Evolutionary conservation across 1,139 yeast species (phyloP).

Genomic region (Hyphopichia fennica): DNA sequence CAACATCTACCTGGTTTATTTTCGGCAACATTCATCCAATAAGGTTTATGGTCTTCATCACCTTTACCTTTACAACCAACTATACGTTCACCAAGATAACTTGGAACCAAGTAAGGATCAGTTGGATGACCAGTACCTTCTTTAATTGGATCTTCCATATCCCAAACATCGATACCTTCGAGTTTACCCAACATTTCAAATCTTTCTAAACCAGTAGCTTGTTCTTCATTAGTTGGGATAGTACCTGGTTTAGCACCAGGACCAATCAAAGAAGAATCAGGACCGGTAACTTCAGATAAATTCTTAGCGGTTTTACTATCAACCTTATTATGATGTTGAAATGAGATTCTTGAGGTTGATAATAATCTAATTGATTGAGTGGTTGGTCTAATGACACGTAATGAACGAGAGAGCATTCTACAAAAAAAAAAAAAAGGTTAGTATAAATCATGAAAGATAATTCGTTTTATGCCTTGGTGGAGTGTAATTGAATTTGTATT

Average conservation of each 20-base stretch:
- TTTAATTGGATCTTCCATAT: conserved; percentile 82
- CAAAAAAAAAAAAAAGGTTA: not conserved
- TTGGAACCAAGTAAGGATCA: conserved; percentile 87
- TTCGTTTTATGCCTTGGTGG: too few species aligned
- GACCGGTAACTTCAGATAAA: conserved; percentile 78
- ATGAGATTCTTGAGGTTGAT: conserved; percentile 33
- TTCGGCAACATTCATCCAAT: conserved; percentile 92
- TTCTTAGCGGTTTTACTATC: conserved; percentile 60
- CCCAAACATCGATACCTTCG: conserved; percentile 96
- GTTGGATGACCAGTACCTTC: conserved; percentile 85
- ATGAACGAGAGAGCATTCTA: conserved; percentile 42
- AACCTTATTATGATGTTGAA: conserved; percentile 30
- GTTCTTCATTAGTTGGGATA: conserved; percentile 91
- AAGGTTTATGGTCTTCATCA: conserved; percentile 84
- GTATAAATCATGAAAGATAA: not conserved
- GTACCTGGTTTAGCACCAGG: conserved; percentile 82
- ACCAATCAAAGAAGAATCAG: conserved; percentile 75
- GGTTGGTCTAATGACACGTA: conserved; percentile 38
- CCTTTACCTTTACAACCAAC: conserved; percentile 94
- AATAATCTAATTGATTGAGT: conserved; percentile 32
- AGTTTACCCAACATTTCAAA: conserved; percentile 90
- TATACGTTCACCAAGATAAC: conserved; percentile 90
- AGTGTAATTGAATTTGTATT: too few species aligned
- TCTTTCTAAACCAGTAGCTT: conserved; percentile 98
- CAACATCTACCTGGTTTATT: conserved; percentile 92